Conservation (phyloP, 495 filamentous ascomycete genomes). For the Aspergillus carlsbadensis region DNA sequence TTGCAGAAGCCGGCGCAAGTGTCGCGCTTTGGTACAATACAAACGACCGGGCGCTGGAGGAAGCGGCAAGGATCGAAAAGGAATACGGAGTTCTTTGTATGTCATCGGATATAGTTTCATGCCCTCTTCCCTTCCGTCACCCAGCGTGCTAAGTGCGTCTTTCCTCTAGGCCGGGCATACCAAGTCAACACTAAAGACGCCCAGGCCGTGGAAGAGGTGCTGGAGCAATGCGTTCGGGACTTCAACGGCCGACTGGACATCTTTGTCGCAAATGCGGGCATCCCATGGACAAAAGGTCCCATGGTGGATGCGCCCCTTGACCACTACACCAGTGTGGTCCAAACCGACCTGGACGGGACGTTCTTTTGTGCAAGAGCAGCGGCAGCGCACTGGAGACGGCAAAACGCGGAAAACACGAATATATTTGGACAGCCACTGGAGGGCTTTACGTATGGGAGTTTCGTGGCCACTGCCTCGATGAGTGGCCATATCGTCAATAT, state of each 20-base stretch:
- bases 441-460: slow-evolving; percentile 28
- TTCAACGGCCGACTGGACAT: slow-evolving; percentile 35
- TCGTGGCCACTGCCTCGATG: slow-evolving; percentile 26
- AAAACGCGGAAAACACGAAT: slow-evolving; percentile 65
- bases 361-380: slow-evolving; percentile 80
- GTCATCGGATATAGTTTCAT: slow-evolving; percentile 1
- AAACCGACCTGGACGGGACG: slow-evolving; percentile 76
- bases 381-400: slow-evolving; percentile 63
- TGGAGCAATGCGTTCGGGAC: slow-evolving; percentile 46
- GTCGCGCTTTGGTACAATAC: slow-evolving; percentile 2
- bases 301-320: slow-evolving; percentile 64
- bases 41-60: background rate
- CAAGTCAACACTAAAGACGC: background rate
- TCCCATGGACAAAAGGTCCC: slow-evolving; percentile 63
- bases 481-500: slow-evolving; percentile 17
- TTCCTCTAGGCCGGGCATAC: background rate
- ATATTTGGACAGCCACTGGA: slow-evolving; percentile 63
- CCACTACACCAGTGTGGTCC: slow-evolving; percentile 66
- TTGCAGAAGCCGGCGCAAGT: slow-evolving; percentile 10
- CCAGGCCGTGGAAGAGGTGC: background rate
- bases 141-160: no score
- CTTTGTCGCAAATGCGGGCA: slow-evolving; percentile 66
- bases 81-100: background rate
- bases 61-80: background rate
- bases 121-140: background rate